Evolutionary conservation across 768 basidiomycete genomes (phyloP).

Genomic region (Auricularia heimuer): DNA sequence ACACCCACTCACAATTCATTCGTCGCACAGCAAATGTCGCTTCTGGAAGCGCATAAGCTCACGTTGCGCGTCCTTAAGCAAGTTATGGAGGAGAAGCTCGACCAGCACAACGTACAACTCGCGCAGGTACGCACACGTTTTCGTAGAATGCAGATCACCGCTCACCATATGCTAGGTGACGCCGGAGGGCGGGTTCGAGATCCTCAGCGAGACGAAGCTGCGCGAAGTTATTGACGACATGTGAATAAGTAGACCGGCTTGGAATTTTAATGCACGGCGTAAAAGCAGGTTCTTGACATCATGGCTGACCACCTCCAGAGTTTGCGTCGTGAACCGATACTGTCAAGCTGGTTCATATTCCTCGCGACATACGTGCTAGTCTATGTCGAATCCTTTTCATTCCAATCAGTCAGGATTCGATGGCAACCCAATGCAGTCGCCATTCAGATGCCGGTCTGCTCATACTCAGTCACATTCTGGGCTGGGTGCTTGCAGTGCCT

Average conservation of each 20-base stretch:
- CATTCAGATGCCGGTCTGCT: too few relatives aligned
- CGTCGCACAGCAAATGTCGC: constrained; percentile 67
- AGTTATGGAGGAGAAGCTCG: constrained; percentile 99
- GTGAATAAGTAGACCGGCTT: not conserved
- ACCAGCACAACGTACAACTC: constrained; percentile 96
- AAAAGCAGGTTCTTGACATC: too few relatives aligned
- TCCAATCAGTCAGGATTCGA: too few relatives aligned
- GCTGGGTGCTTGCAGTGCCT: too few relatives aligned
- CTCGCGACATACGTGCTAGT: too few relatives aligned
- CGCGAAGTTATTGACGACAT: constrained; percentile 77
- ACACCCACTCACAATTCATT: constrained; percentile 4
- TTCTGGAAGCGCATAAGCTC: constrained; percentile 78
- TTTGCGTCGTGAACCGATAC: too few relatives aligned
- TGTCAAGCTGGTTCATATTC: too few relatives aligned
- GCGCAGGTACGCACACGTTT: constrained; percentile 58
- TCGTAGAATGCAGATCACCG: constrained; percentile 1
- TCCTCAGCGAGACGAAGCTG: constrained; percentile 68
- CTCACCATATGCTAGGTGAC: constrained; percentile 52
- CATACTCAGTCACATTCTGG: too few relatives aligned
- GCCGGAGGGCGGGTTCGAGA: constrained; percentile 72
- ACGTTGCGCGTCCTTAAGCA: constrained; percentile 89
- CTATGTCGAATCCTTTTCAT: too few relatives aligned
- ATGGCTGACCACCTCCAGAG: too few relatives aligned
- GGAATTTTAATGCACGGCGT: too few relatives aligned
- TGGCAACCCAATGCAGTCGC: too few relatives aligned